A percentile compares a stretch with the other conserved stretches of the same genome.
Evolutionary conservation across 225 moss, liverwort and hornwort species (phyloP).

Genomic region (Takakia lepidozioides): DNA sequence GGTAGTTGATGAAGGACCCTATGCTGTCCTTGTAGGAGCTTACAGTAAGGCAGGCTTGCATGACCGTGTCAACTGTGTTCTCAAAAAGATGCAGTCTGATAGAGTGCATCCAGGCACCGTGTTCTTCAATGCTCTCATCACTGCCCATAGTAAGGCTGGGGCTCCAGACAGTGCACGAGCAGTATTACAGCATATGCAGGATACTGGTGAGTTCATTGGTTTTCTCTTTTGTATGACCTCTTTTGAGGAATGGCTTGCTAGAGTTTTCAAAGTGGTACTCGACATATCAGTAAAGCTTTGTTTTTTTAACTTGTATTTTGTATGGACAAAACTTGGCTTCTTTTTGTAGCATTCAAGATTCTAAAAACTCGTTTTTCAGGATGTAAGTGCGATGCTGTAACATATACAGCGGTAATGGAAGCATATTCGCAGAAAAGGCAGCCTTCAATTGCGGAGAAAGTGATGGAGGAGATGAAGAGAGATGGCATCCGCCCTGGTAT

Average conservation of each 20-base stretch:
- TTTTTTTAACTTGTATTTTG: not conserved
- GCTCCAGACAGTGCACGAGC: conserved; percentile 47
- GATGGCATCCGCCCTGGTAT: conserved; percentile 30
- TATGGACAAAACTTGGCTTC: not conserved
- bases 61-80: conserved; percentile 30
- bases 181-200: conserved; percentile 47
- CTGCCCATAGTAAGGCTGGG: conserved; percentile 42
- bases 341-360: not conserved
- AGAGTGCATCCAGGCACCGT: conserved; percentile 32
- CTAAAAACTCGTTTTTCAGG: conserved; percentile 19
- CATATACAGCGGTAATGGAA: conserved; percentile 56
- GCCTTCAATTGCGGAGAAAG: conserved; percentile 29
- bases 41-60: conserved; percentile 45
- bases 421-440: conserved; percentile 38
- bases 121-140: conserved; percentile 45
- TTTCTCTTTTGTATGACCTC: too few relatives aligned
- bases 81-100: conserved; percentile 36
- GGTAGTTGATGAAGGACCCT: conserved; percentile 49
- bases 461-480: conserved; percentile 49
- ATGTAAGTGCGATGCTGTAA: conserved; percentile 42
- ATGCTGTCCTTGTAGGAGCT: conserved; percentile 48
- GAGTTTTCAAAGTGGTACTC: not conserved
- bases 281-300: not conserved
- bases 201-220: conserved; percentile 28
- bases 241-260: not conserved